phyloP scores from a whole-genome alignment of 1,139 yeast genomes.

The Nakaseomyces nivariensis region DNA sequence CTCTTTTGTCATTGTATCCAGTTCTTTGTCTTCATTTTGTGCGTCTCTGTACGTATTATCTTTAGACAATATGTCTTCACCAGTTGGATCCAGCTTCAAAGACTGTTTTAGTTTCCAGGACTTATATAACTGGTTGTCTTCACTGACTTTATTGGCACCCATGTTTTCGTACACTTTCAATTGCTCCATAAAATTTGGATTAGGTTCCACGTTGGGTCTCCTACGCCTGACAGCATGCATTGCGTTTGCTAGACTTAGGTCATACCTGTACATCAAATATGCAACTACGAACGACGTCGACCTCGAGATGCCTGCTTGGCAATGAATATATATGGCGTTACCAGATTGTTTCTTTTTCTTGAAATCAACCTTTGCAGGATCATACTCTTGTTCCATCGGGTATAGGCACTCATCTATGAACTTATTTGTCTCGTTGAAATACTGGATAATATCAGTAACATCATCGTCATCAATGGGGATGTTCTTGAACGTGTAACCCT shows the following conservation, averaged over 20 bases:
- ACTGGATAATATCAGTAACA: slow-evolving; percentile 50
- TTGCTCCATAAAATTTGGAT: slow-evolving; percentile 66
- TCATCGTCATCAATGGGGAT: slow-evolving; percentile 61
- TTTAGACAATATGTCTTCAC: slow-evolving; percentile 24
- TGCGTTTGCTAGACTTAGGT: slow-evolving; percentile 50
- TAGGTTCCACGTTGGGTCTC: slow-evolving; percentile 57
- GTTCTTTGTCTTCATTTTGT: slow-evolving; percentile 17
- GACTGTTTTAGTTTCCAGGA: slow-evolving; percentile 41
- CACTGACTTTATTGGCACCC: slow-evolving; percentile 32
- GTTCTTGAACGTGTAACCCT: slow-evolving; percentile 46
- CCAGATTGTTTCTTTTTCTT: slow-evolving; percentile 37
- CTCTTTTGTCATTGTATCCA: slow-evolving; percentile 23
- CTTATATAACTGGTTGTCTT: slow-evolving; percentile 37
- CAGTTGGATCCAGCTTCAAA: slow-evolving; percentile 30
- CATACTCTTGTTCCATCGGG: slow-evolving; percentile 30
- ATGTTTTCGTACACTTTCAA: slow-evolving; percentile 48
- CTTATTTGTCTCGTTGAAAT: slow-evolving; percentile 47
- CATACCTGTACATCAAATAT: slow-evolving; percentile 67
- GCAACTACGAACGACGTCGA: slow-evolving; percentile 67
- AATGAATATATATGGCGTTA: slow-evolving; percentile 46
- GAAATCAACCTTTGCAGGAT: slow-evolving; percentile 26
- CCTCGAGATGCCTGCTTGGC: slow-evolving; percentile 85
- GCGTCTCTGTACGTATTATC: slow-evolving; percentile 26
- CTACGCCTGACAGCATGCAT: slow-evolving; percentile 61
- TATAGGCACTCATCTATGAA: slow-evolving; percentile 61